phyloP scores from a whole-genome alignment of 495 filamentous ascomycete genomes.

The Penicillium pancosmium region DNA sequence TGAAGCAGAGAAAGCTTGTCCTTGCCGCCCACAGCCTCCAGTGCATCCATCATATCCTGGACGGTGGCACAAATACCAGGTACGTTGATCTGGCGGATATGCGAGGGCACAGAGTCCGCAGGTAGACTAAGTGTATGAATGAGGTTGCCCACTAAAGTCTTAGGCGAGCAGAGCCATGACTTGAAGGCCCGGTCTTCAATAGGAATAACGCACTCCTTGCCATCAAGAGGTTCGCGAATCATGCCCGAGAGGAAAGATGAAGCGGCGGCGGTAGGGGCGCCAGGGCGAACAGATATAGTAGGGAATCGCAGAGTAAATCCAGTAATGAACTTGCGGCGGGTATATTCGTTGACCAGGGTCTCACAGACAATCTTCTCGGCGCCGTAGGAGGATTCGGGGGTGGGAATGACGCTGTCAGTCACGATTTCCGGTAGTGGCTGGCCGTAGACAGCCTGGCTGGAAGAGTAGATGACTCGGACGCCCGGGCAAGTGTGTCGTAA shows the following conservation, averaged over 20 bases:
- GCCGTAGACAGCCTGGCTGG: slow-evolving; percentile 60
- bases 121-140: slow-evolving; percentile 58
- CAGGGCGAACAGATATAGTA: slow-evolving; percentile 70
- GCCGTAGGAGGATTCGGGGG: slow-evolving; percentile 71
- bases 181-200: slow-evolving; percentile 60
- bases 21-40: slow-evolving; percentile 66
- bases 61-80: slow-evolving; percentile 71
- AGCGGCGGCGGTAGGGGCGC: slow-evolving; percentile 68
- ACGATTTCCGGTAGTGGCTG: slow-evolving; percentile 52
- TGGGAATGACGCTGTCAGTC: slow-evolving; percentile 60
- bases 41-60: slow-evolving; percentile 71
- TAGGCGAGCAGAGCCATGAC: slow-evolving; percentile 66
- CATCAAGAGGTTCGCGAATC: slow-evolving; percentile 61
- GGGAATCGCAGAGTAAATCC: slow-evolving; percentile 70
- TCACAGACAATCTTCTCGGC: slow-evolving; percentile 76
- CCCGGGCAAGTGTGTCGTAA: slow-evolving; percentile 59
- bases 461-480: slow-evolving; percentile 63
- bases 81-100: slow-evolving; percentile 67
- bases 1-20: slow-evolving; percentile 62
- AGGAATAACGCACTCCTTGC: slow-evolving; percentile 64
- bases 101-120: slow-evolving; percentile 48
- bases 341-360: slow-evolving; percentile 70
- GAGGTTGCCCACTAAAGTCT: slow-evolving; percentile 65
- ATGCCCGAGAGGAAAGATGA: slow-evolving; percentile 72
- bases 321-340: slow-evolving; percentile 64